These are phyloP conservation scores for Chaetomiaceae sp. DNA, from an alignment of 2,329 filamentous ascomycete species.

Conservation along the genomic window DNA sequence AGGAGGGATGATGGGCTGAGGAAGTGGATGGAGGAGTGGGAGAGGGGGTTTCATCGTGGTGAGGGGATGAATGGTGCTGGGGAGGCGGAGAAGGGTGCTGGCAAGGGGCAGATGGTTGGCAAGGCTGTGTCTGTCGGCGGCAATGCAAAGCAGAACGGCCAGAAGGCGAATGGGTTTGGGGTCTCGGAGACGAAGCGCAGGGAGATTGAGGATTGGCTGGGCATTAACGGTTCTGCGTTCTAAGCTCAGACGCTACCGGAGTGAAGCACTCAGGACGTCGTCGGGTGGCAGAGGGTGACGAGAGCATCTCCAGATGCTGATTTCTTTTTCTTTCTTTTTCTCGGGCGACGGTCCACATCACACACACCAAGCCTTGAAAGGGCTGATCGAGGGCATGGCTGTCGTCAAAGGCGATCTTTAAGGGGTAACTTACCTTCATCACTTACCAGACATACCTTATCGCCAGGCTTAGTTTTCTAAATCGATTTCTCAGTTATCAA, in stretches of 20 bases:
- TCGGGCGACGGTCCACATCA: too few relatives aligned
- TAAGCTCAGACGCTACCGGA: not conserved
- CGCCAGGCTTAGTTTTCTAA: too few relatives aligned
- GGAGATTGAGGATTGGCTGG: conserved; percentile 1
- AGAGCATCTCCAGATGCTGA: not conserved
- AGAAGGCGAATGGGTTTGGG: not conserved
- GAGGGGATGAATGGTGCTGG: not conserved
- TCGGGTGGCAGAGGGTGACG: too few relatives aligned
- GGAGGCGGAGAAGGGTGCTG: not conserved
- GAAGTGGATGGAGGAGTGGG: conserved; percentile 7
- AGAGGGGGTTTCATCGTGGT: not conserved
- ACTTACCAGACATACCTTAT: too few relatives aligned
- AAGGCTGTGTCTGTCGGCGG: not conserved
- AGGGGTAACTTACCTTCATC: too few relatives aligned
- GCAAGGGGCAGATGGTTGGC: not conserved
- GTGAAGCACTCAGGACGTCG: not conserved
- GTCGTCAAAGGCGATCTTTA: too few relatives aligned
- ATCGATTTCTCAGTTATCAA: too few relatives aligned
- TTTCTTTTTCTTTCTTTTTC: not conserved
- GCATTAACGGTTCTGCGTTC: not conserved
- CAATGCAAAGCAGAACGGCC: not conserved
- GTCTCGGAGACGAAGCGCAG: not conserved
- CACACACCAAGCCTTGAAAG: not conserved
- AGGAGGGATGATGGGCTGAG: not conserved
- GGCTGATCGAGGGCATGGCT: not conserved